Base-by-base conservation (phyloP, 768 basidiomycete genomes). In the Boletus edulis region DNA sequence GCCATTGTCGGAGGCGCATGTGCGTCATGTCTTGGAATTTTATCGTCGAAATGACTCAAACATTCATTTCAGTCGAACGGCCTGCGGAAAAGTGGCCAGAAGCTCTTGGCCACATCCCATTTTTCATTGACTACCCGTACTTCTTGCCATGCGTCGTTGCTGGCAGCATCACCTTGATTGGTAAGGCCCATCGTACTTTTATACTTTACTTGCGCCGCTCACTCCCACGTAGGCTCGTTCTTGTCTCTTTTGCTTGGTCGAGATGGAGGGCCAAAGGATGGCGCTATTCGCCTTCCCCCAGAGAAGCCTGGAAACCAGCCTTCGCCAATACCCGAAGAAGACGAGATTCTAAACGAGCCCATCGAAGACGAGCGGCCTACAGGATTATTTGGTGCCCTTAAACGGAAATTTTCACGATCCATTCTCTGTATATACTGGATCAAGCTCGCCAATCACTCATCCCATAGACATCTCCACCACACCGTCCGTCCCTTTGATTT, bases 261-360 rank as follows among this genome's bases (percentile, higher is more conserved):
- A 54, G 94, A 99, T 67, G 97, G 93, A 51, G 95, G 96, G 11
- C 89, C 94, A 15, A 81, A 91, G 51, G 83, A 89, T 61, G 89
- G 92, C 5, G 83, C 87, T 0, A 97, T 99, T 56, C 86, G 83
- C 14, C 82, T 99, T 12, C 78, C 84, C 4, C 79, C 79, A 0
- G 96, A 98, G 72, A 98, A 98, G 71, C 70, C 67, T 55, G 62
- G 55, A 46, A 64, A 65, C 22, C 65, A 68, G 15, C 75, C 78
- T 37, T 74, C 78, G 14, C 72, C 79, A n/a, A 85, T 88, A 58
- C 82, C 78, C n/a, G 87, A 89, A 64, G 87, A 89, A 67, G 82
- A 81, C 31, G 83, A 83, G 43, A 57, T 65, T 6, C 71, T 79
- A 5, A 70, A 78, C 17, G 81, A 75, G 29, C 76, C 82, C 12